Evolutionary conservation across 2,329 filamentous ascomycete genomes (phyloP).

Genomic region (Exophiala mesophila): DNA sequence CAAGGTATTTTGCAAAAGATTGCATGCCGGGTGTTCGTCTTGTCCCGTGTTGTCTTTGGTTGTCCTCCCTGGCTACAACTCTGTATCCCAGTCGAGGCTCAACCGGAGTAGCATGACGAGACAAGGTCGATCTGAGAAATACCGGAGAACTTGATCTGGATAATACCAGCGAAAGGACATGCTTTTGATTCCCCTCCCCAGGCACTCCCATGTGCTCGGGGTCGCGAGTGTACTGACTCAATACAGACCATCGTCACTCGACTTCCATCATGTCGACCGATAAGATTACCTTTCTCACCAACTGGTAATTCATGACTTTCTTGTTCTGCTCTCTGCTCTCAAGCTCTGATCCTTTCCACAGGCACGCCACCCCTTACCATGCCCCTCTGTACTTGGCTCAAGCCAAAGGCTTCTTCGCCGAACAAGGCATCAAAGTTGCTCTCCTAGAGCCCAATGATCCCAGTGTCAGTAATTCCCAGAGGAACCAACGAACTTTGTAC

Average conservation of each 20-base stretch:
- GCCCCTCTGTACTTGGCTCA: constrained; percentile 73
- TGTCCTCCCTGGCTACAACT: too few relatives aligned
- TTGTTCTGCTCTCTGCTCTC: neutral
- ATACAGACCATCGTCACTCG: neutral
- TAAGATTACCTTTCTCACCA: constrained; percentile 80
- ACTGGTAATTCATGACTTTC: constrained; percentile 56
- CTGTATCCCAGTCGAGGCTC: too few relatives aligned
- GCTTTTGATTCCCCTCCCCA: constrained; percentile 10
- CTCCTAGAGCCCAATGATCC: constrained; percentile 74
- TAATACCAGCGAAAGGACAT: constrained; percentile 26
- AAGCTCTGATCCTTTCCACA: constrained; percentile 32
- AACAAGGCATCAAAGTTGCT: constrained; percentile 72
- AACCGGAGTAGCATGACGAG: too few relatives aligned
- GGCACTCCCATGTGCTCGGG: too few relatives aligned
- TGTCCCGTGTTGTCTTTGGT: too few relatives aligned
- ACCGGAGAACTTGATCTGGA: constrained; percentile 24
- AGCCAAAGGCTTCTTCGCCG: constrained; percentile 67
- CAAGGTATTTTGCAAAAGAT: too few relatives aligned
- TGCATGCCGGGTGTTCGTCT: too few relatives aligned
- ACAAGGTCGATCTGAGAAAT: constrained; percentile 23
- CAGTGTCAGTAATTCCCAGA: constrained; percentile 40
- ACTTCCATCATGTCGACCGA: constrained; percentile 72
- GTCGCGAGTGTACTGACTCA: constrained; percentile 1
- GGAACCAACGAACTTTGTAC: too few relatives aligned
- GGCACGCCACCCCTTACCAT: constrained; percentile 79